A percentile compares a stretch with the other conserved stretches of the same genome.
Evolutionary conservation across 2,329 filamentous ascomycete species (phyloP).

Genomic region (Hypoxylon sp.): DNA sequence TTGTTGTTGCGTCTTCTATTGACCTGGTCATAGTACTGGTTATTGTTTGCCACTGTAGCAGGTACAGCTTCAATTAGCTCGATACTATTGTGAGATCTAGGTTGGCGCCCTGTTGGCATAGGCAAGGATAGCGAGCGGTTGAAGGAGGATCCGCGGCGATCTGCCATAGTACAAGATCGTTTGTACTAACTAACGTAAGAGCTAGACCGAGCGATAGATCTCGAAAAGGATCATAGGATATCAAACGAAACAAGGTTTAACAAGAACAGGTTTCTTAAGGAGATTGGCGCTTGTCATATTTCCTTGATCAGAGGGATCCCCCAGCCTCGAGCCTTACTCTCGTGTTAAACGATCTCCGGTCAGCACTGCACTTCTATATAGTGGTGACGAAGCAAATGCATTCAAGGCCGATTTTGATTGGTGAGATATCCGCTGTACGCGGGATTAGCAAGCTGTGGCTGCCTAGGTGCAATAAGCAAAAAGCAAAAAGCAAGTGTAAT

Average conservation of each 20-base stretch:
- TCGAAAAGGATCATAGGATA: not conserved
- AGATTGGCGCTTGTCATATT: conserved; percentile 11
- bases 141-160: conserved; percentile 23
- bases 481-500: not conserved
- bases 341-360: conserved; percentile 19
- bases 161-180: conserved; percentile 31
- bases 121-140: conserved; percentile 7
- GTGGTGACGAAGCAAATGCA: conserved; percentile 17
- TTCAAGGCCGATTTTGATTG: conserved; percentile 7
- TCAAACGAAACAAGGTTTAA: conserved; percentile 12
- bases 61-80: conserved; percentile 28
- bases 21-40: conserved; percentile 46
- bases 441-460: conserved; percentile 11
- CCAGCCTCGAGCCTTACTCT: conserved; percentile 16
- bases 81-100: conserved; percentile 20
- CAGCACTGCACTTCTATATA: conserved; percentile 19
- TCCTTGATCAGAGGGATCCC: conserved; percentile 9
- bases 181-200: not conserved
- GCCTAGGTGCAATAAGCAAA: conserved; percentile 12
- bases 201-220: conserved; percentile 1
- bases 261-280: not conserved
- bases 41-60: conserved; percentile 28
- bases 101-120: conserved; percentile 15
- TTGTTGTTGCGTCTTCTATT: conserved; percentile 54
- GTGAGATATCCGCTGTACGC: conserved; percentile 6